Percentiles rank a stretch among this genome's conserved stretches.
phyloP scores from a whole-genome alignment of 495 filamentous ascomycete genomes.

The Oleoguttula mirabilis region DNA sequence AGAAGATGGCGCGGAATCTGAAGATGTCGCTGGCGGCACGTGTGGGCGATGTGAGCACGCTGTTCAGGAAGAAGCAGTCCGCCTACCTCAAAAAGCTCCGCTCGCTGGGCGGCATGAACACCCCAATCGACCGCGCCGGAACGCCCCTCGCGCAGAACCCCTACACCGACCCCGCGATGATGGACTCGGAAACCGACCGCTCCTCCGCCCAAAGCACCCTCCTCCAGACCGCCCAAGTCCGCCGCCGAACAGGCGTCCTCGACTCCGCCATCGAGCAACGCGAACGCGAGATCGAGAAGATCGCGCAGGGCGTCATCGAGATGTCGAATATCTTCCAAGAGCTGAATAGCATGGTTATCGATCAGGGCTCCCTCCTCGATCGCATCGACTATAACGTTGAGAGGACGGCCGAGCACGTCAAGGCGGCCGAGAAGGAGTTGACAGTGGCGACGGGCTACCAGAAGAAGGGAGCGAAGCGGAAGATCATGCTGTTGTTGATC shows the following conservation, averaged over 20 bases:
- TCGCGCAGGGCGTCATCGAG: conserved; percentile 95
- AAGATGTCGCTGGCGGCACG: conserved; percentile 76
- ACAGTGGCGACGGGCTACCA: conserved; percentile 79
- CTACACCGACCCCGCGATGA: conserved; percentile 66
- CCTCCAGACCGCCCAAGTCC: conserved; percentile 53
- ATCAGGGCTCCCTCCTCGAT: conserved; percentile 95
- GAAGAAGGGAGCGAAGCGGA: conserved; percentile 75
- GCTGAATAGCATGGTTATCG: conserved; percentile 90
- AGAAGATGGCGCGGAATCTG: conserved; percentile 92
- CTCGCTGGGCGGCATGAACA: conserved; percentile 54
- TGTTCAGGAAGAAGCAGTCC: conserved; percentile 92
- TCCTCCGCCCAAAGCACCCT: conserved; percentile 84
- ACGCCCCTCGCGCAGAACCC: conserved; percentile 49
- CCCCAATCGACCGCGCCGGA: conserved; percentile 49
- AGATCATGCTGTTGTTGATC: conserved; percentile 75
- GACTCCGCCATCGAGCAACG: conserved; percentile 81
- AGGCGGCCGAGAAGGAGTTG: conserved; percentile 83
- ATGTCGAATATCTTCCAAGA: conserved; percentile 93
- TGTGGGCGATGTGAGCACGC: conserved; percentile 85
- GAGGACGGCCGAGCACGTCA: conserved; percentile 77
- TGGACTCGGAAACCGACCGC: conserved; percentile 83
- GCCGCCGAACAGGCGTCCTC: conserved; percentile 59
- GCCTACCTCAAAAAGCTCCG: conserved; percentile 90
- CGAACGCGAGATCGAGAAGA: conserved; percentile 94
- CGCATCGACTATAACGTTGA: conserved; percentile 98